These are phyloP conservation scores for Halophytophthora polymorphica DNA, from an alignment of 352 stramenopile species.

Conservation along the genomic window DNA sequence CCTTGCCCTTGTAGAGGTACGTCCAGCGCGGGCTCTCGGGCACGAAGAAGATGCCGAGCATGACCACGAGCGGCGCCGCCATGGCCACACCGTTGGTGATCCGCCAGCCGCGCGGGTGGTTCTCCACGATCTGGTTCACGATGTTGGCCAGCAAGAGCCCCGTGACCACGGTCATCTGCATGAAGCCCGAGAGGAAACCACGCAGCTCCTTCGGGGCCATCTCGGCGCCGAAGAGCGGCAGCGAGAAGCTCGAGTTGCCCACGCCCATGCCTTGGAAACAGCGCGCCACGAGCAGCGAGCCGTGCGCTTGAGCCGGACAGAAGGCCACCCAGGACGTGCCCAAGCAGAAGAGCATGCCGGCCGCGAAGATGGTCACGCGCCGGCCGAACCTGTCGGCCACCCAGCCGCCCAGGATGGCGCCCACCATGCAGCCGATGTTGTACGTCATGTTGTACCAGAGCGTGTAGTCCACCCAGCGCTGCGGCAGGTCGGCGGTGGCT, in stretches of 20 bases:
- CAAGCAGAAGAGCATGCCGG: constrained; percentile 36
- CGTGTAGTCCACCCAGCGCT: constrained; percentile 47
- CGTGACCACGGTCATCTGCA: constrained; percentile 60
- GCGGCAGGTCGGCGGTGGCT: constrained; percentile 24
- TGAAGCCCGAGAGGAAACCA: constrained; percentile 58
- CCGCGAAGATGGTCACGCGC: constrained; percentile 39
- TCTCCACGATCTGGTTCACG: constrained; percentile 39
- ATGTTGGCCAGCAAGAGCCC: constrained; percentile 42
- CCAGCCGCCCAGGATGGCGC: constrained; percentile 31
- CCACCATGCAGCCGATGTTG: constrained; percentile 49
- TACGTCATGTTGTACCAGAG: constrained; percentile 57
- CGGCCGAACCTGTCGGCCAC: constrained; percentile 42
- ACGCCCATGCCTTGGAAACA: constrained; percentile 44
- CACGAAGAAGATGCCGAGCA: constrained; percentile 48
- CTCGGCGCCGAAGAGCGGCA: constrained; percentile 52
- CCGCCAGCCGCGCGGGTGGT: constrained; percentile 33
- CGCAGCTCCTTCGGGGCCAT: constrained; percentile 61
- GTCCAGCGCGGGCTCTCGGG: constrained; percentile 38
- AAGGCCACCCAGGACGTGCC: constrained; percentile 40
- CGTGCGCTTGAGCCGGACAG: constrained; percentile 26
- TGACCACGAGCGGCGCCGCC: constrained; percentile 41
- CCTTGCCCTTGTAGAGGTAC: constrained; percentile 38
- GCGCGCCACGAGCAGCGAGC: constrained; percentile 30
- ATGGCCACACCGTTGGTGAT: constrained; percentile 44
- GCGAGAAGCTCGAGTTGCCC: constrained; percentile 51